These are phyloP conservation scores for Populus hybrid DNA, from an alignment of 441 rosid species.

Conservation along the genomic window DNA sequence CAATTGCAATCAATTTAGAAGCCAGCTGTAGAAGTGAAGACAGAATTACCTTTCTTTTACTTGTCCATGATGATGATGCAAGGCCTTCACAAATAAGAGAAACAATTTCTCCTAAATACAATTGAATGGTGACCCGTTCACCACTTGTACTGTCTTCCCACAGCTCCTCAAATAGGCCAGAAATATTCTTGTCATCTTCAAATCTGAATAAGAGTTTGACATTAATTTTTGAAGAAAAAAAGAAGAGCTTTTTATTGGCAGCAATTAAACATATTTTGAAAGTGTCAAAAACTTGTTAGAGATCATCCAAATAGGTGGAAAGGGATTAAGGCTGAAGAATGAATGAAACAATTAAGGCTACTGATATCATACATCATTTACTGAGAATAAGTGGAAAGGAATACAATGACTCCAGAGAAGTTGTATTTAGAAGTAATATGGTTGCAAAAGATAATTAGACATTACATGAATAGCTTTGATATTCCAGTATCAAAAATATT, in stretches of 20 bases:
- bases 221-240: not conserved
- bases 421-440: not conserved
- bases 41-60: slow-evolving; percentile 68
- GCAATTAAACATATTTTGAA: not conserved
- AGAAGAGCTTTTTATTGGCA: not conserved
- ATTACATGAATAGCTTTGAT: not conserved
- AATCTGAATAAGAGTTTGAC: slow-evolving; percentile 56
- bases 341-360: not conserved
- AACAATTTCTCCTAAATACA: slow-evolving; percentile 81
- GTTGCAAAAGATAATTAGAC: not conserved
- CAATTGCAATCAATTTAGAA: slow-evolving; percentile 4
- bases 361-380: not conserved
- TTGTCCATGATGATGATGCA: slow-evolving; percentile 85
- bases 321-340: not conserved
- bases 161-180: slow-evolving; percentile 87
- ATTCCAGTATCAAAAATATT: not conserved
- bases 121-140: slow-evolving; percentile 76
- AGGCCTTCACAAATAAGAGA: slow-evolving; percentile 72
- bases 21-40: slow-evolving; percentile 13
- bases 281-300: not conserved
- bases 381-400: not conserved
- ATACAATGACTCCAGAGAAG: too few relatives aligned
- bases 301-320: not conserved
- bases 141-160: slow-evolving; percentile 97
- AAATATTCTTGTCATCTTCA: slow-evolving; percentile 85